Percentiles rank a stretch among this genome's conserved stretches.
Evolutionary conservation across 2,329 filamentous ascomycete species (phyloP).

Genomic region (Aaosphaeria arxii): DNA sequence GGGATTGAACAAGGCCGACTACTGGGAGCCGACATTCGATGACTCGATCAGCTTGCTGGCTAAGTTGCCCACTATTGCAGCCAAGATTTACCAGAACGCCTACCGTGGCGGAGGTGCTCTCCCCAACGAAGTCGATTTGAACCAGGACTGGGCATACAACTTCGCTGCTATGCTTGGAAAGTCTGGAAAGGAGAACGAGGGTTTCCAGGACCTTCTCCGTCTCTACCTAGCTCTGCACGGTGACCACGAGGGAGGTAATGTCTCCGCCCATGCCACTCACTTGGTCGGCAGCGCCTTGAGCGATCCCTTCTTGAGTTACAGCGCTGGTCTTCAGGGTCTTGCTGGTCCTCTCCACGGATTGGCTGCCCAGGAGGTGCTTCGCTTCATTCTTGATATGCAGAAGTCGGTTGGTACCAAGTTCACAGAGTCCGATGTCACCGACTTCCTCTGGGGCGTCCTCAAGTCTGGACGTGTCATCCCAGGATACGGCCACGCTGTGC

Average conservation of each 20-base stretch:
- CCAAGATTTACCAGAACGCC: conserved; percentile 94
- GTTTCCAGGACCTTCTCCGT: conserved; percentile 91
- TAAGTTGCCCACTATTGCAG: conserved; percentile 94
- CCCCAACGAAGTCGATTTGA: conserved; percentile 70
- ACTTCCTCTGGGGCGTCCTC: conserved; percentile 89
- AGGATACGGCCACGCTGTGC: conserved; percentile 91
- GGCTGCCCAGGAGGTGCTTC: conserved; percentile 92
- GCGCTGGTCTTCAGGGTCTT: conserved; percentile 89
- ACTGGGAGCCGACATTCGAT: conserved; percentile 98
- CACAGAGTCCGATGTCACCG: conserved; percentile 75
- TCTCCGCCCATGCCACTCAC: conserved; percentile 93
- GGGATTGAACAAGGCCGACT: conserved; percentile 90
- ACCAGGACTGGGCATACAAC: conserved; percentile 98
- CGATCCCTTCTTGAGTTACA: conserved; percentile 94
- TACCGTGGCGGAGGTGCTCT: conserved; percentile 73
- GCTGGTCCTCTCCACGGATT: conserved; percentile 92
- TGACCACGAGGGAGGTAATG: conserved; percentile 97
- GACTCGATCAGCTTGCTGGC: conserved; percentile 91
- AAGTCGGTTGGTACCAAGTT: conserved; percentile 75
- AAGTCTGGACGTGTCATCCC: conserved; percentile 93
- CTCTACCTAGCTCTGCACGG: conserved; percentile 95
- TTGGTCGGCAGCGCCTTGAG: conserved; percentile 91
- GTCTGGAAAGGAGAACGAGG: conserved; percentile 79
- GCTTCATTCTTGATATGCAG: conserved; percentile 97
- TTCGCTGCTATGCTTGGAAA: conserved; percentile 96